Evolutionary conservation across 768 basidiomycete genomes (phyloP).

Genomic region (Amanita jacksonii): DNA sequence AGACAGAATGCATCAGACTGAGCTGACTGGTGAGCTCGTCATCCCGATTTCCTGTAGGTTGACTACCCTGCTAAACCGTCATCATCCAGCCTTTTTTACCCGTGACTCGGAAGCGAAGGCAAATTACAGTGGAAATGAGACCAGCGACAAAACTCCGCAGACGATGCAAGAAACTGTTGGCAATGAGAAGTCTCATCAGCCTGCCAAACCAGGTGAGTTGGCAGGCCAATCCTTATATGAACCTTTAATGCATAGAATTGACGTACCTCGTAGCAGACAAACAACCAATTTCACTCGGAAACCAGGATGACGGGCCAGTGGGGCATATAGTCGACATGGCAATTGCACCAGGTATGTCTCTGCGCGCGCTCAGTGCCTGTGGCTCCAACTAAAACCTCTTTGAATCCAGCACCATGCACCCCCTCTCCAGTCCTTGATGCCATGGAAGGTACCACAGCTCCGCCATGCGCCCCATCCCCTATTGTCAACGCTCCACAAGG

Average conservation of each 20-base stretch:
- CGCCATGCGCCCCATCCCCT: neutral
- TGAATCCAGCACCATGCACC: neutral
- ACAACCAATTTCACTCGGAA: neutral
- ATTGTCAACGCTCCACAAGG: neutral
- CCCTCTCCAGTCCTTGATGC: neutral
- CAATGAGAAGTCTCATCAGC: too few relatives aligned
- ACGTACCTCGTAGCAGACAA: neutral
- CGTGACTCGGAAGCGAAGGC: neutral
- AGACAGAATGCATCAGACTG: neutral
- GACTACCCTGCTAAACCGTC: too few relatives aligned
- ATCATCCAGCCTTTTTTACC: neutral
- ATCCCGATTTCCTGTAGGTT: neutral
- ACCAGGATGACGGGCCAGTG: neutral
- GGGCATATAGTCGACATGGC: too few relatives aligned
- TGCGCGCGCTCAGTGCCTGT: too few relatives aligned
- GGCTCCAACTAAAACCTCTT: neutral
- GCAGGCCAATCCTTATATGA: neutral
- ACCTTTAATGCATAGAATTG: neutral
- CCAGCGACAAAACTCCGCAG: neutral
- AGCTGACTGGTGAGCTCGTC: neutral
- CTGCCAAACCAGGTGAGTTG: neutral
- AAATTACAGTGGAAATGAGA: neutral
- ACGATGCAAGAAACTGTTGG: too few relatives aligned
- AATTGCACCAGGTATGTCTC: too few relatives aligned
- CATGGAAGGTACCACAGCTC: neutral